Percentiles rank a stretch among this genome's conserved stretches.
phyloP scores from a whole-genome alignment of 2,329 filamentous ascomycete species.

The Ilyonectria robusta region DNA sequence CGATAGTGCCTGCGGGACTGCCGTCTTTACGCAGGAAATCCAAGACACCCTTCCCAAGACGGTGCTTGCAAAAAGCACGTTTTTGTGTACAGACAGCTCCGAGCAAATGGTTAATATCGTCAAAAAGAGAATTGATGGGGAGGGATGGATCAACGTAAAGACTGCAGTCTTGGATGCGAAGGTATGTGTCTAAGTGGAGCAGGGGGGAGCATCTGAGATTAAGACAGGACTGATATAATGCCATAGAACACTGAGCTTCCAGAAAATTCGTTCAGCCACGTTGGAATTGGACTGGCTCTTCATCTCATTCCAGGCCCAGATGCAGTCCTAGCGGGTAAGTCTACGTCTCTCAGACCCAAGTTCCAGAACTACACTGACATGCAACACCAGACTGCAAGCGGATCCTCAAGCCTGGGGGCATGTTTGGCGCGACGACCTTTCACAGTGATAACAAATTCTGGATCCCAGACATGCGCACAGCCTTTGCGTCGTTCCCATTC shows the following conservation, averaged over 20 bases:
- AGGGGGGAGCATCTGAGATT: background rate
- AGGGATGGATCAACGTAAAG: slow-evolving; percentile 63
- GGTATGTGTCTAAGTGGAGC: slow-evolving; percentile 47
- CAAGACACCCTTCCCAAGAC: slow-evolving; percentile 56
- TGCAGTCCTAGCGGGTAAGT: slow-evolving; percentile 48
- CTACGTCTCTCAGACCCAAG: background rate
- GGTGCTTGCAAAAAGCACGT: slow-evolving; percentile 58
- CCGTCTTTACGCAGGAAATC: slow-evolving; percentile 62
- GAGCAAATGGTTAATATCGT: slow-evolving; percentile 58
- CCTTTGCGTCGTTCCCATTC: slow-evolving; percentile 59
- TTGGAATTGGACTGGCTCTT: slow-evolving; percentile 63
- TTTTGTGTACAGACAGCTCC: slow-evolving; percentile 66
- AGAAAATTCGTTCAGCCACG: slow-evolving; percentile 58
- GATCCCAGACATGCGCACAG: slow-evolving; percentile 54
- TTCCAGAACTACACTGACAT: background rate
- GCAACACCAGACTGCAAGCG: slow-evolving; percentile 51
- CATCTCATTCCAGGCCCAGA: slow-evolving; percentile 61
- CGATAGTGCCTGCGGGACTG: slow-evolving; percentile 68
- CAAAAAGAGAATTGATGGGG: slow-evolving; percentile 53
- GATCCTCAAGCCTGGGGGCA: slow-evolving; percentile 56
- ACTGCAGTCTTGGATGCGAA: slow-evolving; percentile 62
- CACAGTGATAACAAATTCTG: slow-evolving; percentile 55
- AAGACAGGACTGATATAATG: slow-evolving; percentile 1
- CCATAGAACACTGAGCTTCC: slow-evolving; percentile 57
- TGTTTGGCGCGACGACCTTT: slow-evolving; percentile 56